A percentile compares a stretch with the other conserved stretches of the same genome.
Conservation (phyloP, 2,329 filamentous ascomycete genomes). For the Pestalotiopsis sp. region DNA sequence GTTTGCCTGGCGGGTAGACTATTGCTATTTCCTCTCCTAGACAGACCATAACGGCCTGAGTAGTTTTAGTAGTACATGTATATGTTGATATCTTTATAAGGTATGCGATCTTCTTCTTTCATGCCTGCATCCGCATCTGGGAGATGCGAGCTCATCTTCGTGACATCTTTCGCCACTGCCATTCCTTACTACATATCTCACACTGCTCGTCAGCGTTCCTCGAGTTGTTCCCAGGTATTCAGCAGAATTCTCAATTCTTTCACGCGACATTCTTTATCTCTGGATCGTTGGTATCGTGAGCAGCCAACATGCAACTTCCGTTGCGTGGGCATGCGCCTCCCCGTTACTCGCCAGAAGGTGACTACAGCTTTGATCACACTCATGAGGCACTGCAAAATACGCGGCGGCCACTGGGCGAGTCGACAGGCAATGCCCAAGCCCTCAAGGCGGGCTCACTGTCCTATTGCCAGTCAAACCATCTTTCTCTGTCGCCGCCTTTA, state of each 20-base stretch:
- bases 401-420: constrained; percentile 52
- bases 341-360: constrained; percentile 49
- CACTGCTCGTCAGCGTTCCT: constrained; percentile 36
- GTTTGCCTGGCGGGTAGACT: constrained; percentile 25
- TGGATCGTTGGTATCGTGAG: constrained; percentile 19
- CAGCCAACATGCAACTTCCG: constrained; percentile 39
- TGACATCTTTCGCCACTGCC: constrained; percentile 35
- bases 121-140: constrained; percentile 29
- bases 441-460: constrained; percentile 39
- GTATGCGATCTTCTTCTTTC: constrained; percentile 32
- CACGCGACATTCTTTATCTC: constrained; percentile 33
- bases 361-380: constrained; percentile 49
- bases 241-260: constrained; percentile 33
- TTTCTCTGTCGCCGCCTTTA: constrained; percentile 45
- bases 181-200: constrained; percentile 40
- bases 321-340: constrained; percentile 54
- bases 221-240: constrained; percentile 32
- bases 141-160: constrained; percentile 25
- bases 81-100: constrained; percentile 31
- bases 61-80: constrained; percentile 11
- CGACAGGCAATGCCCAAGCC: constrained; percentile 54
- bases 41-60: constrained; percentile 16
- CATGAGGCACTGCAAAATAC: constrained; percentile 39
- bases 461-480: constrained; percentile 46
- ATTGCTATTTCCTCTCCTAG: constrained; percentile 22